Evolutionary conservation across 352 stramenopile genomes (phyloP).

Genomic region (Phytophthora fragariaefolia): DNA sequence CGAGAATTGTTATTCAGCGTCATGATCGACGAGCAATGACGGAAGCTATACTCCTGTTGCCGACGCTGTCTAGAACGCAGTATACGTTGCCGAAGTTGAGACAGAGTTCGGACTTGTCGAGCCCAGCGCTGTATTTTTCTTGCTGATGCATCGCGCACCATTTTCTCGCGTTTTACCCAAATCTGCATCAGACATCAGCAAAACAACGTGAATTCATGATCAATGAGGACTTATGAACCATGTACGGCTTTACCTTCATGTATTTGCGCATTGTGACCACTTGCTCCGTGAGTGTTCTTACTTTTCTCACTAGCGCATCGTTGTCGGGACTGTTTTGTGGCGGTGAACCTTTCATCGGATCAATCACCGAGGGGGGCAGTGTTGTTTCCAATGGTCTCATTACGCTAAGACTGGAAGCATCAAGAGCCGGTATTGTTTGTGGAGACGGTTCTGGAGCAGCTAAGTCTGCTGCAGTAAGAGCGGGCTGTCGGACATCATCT

Average conservation of each 20-base stretch:
- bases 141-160: slow-evolving; percentile 51
- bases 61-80: slow-evolving; percentile 11
- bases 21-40: slow-evolving; percentile 28
- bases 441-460: neutral
- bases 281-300: slow-evolving; percentile 50
- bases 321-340: slow-evolving; percentile 10
- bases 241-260: slow-evolving; percentile 50
- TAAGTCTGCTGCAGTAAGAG: slow-evolving; percentile 28
- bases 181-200: slow-evolving; percentile 36
- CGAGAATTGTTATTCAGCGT: slow-evolving; percentile 8
- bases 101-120: slow-evolving; percentile 19
- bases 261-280: slow-evolving; percentile 71
- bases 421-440: slow-evolving; percentile 12
- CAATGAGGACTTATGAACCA: neutral
- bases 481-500: slow-evolving; percentile 14
- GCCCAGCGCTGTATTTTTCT: slow-evolving; percentile 55
- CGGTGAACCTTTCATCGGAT: slow-evolving; percentile 4
- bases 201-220: neutral
- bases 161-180: slow-evolving; percentile 76
- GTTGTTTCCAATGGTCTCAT: slow-evolving; percentile 16
- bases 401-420: slow-evolving; percentile 14
- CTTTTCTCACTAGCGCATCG: slow-evolving; percentile 22
- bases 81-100: slow-evolving; percentile 18
- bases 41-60: slow-evolving; percentile 33
- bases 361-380: neutral